These are phyloP conservation scores for Zychaea mexicana DNA, from an alignment of 371 early-diverging fungal species.

Conservation along the genomic window DNA sequence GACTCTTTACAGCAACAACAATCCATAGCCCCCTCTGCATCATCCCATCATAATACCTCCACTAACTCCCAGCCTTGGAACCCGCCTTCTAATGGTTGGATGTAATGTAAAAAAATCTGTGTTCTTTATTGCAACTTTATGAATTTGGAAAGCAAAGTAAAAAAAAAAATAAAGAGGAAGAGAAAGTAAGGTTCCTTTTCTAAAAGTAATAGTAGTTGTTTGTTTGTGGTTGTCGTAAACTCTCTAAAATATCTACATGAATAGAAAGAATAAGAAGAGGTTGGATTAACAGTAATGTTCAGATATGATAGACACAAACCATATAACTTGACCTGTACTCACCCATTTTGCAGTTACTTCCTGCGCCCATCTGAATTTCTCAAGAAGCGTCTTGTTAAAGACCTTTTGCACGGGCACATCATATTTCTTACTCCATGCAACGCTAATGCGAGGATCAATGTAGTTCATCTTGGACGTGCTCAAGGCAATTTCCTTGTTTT, in stretches of 20 bases:
- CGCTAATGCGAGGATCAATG: conserved; percentile 96
- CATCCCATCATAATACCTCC: conserved; percentile 3
- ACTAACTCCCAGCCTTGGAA: conserved; percentile 1
- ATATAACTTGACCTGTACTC: neutral
- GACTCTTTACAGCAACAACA: conserved; percentile 10
- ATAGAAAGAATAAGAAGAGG: neutral
- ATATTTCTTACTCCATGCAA: conserved; percentile 90
- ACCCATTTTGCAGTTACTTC: conserved; percentile 73
- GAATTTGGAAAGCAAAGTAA: too few relatives aligned
- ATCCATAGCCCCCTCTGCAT: neutral
- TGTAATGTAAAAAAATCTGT: conserved; percentile 3
- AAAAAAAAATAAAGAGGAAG: too few relatives aligned
- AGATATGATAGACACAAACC: neutral
- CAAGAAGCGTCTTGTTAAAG: conserved; percentile 85
- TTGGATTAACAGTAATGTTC: neutral
- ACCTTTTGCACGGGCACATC: conserved; percentile 92
- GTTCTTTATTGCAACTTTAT: neutral
- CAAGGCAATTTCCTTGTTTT: conserved; percentile 95
- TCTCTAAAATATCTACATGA: conserved; percentile 6
- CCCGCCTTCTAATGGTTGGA: conserved; percentile 11
- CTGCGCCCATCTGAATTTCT: conserved; percentile 97
- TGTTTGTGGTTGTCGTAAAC: too few relatives aligned
- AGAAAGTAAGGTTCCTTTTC: too few relatives aligned
- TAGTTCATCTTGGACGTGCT: conserved; percentile 98
- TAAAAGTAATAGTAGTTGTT: too few relatives aligned